Base-by-base conservation (phyloP, 164 flowering plant species). In the Annona cherimola region DNA sequence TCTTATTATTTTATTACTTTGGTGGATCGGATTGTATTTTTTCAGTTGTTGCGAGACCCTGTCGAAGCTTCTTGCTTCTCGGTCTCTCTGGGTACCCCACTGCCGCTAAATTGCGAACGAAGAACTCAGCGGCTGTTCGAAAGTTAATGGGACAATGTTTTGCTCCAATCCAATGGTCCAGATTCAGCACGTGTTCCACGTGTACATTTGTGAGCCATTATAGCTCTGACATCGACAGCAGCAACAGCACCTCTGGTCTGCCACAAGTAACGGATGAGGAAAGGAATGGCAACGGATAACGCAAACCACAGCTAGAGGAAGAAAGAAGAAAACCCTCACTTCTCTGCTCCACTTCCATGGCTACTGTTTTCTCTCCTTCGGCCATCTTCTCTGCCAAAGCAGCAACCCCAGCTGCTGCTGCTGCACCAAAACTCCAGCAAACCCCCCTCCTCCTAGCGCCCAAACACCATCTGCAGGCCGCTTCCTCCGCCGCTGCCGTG, bases 351-450 rank as follows among this genome's bases (percentile, higher is more conserved):
- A 4, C 19, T 43, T 64, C 42, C 43, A 90, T 90, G 95, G 90
- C 92, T 40, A 78, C 90, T 71, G 71, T 83, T 18, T 77, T 83
- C 82, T 87, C 93, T 12, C 81, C 89, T 6, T 73, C 85, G 3
- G 78, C 87, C 76, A 44, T 82, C 76, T 41, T 82, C 80, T 45
- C 82, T 8, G 71, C 81, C 18, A 45, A 74, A 63, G 19, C 77
- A 9, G 61, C 77, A 62, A 73, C 74, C 69, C 61, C 73, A 3
- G 70, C 70, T 6, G 68, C 45, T 60, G 72, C 69, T 39, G 61
- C 63, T 61, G 54, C 71, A 2, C 63, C 43, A 3, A 9, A 67
- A 3, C 71, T 73, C 73, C 45, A 70, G 69, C 79, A 72, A n/a
- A 6, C 74, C 68, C 7, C 19, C 69, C 45, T 45, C 3, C 60